These are phyloP conservation scores for Paramecium sonneborni DNA, from an alignment of 73 alveolate species.

Conservation along the genomic window DNA sequence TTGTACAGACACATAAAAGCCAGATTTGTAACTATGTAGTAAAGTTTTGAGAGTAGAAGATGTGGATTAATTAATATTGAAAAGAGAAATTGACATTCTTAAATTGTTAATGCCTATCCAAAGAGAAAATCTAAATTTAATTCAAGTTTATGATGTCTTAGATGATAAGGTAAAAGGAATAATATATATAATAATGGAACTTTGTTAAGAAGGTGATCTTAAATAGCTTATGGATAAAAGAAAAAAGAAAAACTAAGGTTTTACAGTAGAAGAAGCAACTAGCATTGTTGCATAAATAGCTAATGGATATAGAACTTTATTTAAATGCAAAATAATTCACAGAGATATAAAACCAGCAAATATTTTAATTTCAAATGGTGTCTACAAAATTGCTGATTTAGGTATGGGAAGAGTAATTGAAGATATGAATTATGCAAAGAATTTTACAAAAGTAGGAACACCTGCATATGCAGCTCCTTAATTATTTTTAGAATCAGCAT, in stretches of 20 bases:
- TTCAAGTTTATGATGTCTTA: background rate
- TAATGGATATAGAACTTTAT: slow-evolving; percentile 26
- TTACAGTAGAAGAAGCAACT: slow-evolving; percentile 50
- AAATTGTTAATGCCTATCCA: background rate
- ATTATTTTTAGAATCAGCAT: slow-evolving; percentile 72
- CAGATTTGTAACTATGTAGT: background rate
- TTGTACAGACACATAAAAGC: background rate
- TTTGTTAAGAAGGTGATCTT: slow-evolving; percentile 6
- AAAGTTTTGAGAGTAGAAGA: background rate
- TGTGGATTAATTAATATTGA: background rate
- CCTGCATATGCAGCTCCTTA: slow-evolving; percentile 94
- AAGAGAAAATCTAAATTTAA: background rate
- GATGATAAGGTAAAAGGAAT: background rate
- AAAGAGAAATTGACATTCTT: slow-evolving; percentile 20
- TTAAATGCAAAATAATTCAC: slow-evolving; percentile 37
- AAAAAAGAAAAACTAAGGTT: background rate
- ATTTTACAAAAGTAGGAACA: slow-evolving; percentile 82
- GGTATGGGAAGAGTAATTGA: slow-evolving; percentile 67
- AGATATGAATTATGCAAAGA: slow-evolving; percentile 59
- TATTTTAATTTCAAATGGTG: slow-evolving; percentile 58
- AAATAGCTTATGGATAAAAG: background rate
- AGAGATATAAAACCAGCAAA: slow-evolving; percentile 76
- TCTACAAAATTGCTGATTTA: slow-evolving; percentile 66
- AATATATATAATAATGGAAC: slow-evolving; percentile 3
- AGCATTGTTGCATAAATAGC: slow-evolving; percentile 28